Base-by-base conservation (phyloP, 129 eudicot species). In the Escallonia herrerae region DNA sequence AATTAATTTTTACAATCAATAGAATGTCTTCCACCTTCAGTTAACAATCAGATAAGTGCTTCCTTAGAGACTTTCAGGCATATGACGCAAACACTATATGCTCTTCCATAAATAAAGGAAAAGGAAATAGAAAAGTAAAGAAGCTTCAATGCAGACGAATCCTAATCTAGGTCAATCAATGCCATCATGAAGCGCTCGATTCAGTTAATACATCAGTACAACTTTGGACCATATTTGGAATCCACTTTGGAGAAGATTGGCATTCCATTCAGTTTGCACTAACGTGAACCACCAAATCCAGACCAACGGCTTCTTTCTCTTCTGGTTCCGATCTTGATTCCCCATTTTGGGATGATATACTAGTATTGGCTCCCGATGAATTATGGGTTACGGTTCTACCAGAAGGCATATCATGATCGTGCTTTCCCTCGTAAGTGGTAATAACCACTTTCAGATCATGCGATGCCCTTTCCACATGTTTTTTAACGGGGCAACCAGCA, bases 401-500 rank as follows among this genome's bases (percentile, higher is more conserved):
- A 60, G 82, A 70, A 15, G 96, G 91, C 64, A 80, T 60, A 41
- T 69, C 83, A 66, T 88, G 91, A 73, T 76, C 84, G 65, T 84
- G 95, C 33, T 76, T 74, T 55, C 95, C 95, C 68, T 87, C 95
- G 11, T 87, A 87, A 43, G 95, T 87, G 41, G 95, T 87, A 59
- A 87, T 79, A 52, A 87, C 95, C 63, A 82, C 70, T 62, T 84
- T 87, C 52, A 76, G 77, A 68, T 88, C 91, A 72, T 88, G 84
- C 12, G 91, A 82, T 67, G 96, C 86, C 72, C 96, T 77, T 59
- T 84, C 91, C 43, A 88, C 96, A 10, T 84, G 96, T 59, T 88
- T 84, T 82, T 88, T 84, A 4, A 79, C 96, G 33, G 89, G 81
- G 67, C 91, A 88, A 22, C 96, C 86, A 45, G 84, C 72, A 76